Conservation (phyloP, 78 protist genomes). For the Emiliania huxleyi region DNA sequence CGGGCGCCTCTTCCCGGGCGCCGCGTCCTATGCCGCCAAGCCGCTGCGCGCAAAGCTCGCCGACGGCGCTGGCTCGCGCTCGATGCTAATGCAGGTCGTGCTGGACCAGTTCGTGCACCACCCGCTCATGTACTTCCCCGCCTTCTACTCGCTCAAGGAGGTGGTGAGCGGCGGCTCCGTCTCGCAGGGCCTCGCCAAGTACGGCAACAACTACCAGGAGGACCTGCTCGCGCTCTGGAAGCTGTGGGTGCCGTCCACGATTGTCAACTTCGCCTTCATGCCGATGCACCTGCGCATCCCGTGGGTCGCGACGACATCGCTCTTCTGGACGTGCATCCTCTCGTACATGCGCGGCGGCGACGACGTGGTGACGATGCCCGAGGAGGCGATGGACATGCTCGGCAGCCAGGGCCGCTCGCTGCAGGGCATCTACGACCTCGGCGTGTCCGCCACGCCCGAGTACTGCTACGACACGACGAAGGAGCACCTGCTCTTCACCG, state of each 20-base stretch:
- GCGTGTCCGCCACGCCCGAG: too few relatives aligned
- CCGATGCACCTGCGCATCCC: constrained; percentile 39
- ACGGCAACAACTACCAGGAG: neutral
- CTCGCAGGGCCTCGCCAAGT: neutral
- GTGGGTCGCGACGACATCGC: constrained; percentile 43
- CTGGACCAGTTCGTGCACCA: constrained; percentile 45
- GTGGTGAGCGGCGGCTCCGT: neutral
- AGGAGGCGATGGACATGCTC: neutral
- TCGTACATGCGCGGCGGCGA: neutral
- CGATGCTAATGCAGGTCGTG: neutral
- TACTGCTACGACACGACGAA: neutral
- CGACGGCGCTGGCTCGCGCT: neutral
- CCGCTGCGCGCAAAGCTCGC: neutral
- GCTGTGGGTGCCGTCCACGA: constrained; percentile 39
- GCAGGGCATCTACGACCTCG: too few relatives aligned
- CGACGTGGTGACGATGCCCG: neutral
- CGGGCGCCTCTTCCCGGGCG: constrained; percentile 34
- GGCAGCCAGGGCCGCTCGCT: neutral
- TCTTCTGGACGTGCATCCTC: constrained; percentile 36
- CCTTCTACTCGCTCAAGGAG: constrained; percentile 36
- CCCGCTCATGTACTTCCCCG: constrained; percentile 34
- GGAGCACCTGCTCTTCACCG: neutral
- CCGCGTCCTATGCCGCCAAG: constrained; percentile 29
- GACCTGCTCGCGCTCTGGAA: constrained; percentile 40
- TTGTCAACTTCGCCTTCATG: constrained; percentile 43